These are phyloP conservation scores for Ogataea haglerorum DNA, from an alignment of 805 yeast species.

Conservation along the genomic window DNA sequence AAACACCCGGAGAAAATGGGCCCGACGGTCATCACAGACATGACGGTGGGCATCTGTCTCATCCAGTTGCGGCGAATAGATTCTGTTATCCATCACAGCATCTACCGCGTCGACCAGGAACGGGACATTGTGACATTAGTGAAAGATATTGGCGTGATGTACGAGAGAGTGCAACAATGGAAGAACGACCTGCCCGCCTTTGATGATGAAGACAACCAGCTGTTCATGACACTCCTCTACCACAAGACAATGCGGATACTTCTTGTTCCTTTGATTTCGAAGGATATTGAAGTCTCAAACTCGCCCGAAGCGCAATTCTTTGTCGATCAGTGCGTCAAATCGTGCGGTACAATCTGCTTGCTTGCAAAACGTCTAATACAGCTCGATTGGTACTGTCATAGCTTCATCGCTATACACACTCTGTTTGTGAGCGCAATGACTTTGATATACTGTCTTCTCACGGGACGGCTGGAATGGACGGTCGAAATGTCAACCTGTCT, in stretches of 20 bases:
- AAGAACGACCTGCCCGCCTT: constrained; percentile 15
- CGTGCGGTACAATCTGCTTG: constrained; percentile 23
- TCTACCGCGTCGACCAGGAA: constrained; percentile 22
- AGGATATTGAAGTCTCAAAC: constrained; percentile 5
- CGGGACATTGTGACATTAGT: constrained; percentile 10
- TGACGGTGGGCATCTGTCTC: constrained; percentile 14
- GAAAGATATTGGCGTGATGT: constrained; percentile 9
- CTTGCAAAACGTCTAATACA: constrained; percentile 21
- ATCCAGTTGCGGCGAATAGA: constrained; percentile 19
- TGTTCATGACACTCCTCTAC: constrained; percentile 17
- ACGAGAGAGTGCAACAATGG: constrained; percentile 16
- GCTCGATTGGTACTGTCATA: constrained; percentile 23
- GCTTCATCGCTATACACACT: constrained; percentile 22
- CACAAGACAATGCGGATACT: constrained; percentile 21
- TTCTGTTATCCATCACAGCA: constrained; percentile 17
- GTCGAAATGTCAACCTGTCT: constrained; percentile 22
- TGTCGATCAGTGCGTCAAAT: constrained; percentile 20
- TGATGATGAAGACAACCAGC: constrained; percentile 12
- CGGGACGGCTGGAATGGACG: constrained; percentile 21
- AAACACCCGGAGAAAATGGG: constrained; percentile 18
- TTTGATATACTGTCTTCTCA: constrained; percentile 20
- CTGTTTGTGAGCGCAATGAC: constrained; percentile 26
- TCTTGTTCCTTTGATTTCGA: constrained; percentile 19
- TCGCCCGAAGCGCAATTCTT: constrained; percentile 13
- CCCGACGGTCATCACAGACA: constrained; percentile 15